phyloP scores from a whole-genome alignment of 208 protist genomes.

The Porcisia deanei region DNA sequence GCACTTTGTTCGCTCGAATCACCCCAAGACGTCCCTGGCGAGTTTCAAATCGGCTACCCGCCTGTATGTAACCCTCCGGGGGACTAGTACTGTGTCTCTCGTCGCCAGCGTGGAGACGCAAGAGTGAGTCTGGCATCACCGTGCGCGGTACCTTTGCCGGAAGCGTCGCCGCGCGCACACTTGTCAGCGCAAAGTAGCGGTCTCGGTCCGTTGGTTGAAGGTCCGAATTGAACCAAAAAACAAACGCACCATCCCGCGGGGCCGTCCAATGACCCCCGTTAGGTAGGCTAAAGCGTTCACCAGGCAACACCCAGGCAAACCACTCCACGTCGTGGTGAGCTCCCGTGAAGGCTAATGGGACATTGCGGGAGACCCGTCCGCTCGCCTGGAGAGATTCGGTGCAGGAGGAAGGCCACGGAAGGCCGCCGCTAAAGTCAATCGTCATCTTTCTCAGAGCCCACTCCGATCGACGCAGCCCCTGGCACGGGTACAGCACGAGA shows the following conservation, averaged over 20 bases:
- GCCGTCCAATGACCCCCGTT: slow-evolving; percentile 54
- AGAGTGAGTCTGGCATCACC: slow-evolving; percentile 53
- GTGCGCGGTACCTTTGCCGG: slow-evolving; percentile 45
- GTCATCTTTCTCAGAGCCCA: slow-evolving; percentile 26
- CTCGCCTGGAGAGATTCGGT: slow-evolving; percentile 54
- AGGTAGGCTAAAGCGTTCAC: slow-evolving; percentile 57
- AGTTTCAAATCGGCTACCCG: slow-evolving; percentile 5
- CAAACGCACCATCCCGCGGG: slow-evolving; percentile 66
- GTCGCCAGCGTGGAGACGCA: slow-evolving; percentile 40
- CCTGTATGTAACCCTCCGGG: slow-evolving; percentile 13
- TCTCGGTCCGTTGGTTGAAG: slow-evolving; percentile 67
- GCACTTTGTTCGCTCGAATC: slow-evolving; percentile 6
- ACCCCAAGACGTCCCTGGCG: background rate
- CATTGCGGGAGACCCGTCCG: slow-evolving; percentile 46
- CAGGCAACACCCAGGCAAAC: slow-evolving; percentile 78
- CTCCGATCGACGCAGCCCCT: slow-evolving; percentile 51
- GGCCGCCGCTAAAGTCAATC: slow-evolving; percentile 60
- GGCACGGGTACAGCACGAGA: slow-evolving; percentile 56
- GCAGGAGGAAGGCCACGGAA: slow-evolving; percentile 79
- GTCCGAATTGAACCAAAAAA: slow-evolving; percentile 75
- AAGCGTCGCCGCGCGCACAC: slow-evolving; percentile 47
- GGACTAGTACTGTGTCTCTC: slow-evolving; percentile 12
- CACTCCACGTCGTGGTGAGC: slow-evolving; percentile 43
- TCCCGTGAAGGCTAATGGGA: slow-evolving; percentile 61
- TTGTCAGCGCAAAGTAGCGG: slow-evolving; percentile 77